Conservation (phyloP, 306 rosid species). For the Pyrus pyrifolia region DNA sequence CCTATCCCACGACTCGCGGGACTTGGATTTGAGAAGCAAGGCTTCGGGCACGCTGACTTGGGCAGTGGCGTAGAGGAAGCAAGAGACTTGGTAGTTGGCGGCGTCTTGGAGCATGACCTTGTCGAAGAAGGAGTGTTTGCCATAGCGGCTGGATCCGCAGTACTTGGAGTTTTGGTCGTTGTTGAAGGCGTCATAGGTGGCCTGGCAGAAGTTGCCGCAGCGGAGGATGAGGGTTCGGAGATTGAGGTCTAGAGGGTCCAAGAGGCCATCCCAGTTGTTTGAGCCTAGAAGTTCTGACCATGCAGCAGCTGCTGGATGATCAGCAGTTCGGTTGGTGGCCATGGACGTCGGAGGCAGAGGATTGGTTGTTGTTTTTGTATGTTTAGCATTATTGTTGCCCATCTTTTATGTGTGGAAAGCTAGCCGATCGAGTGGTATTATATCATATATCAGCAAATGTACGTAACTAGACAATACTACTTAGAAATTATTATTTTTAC, state of each 20-base stretch:
- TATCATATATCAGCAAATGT: too few species aligned
- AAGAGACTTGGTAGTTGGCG: conserved; percentile 23
- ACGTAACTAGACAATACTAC: too few species aligned
- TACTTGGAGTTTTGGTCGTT: conserved; percentile 52
- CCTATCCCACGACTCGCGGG: conserved; percentile 62
- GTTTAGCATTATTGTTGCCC: neutral
- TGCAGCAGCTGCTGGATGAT: neutral
- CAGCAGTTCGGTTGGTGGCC: neutral
- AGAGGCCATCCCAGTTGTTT: conserved; percentile 42
- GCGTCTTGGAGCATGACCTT: conserved; percentile 45
- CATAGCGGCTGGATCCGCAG: conserved; percentile 63
- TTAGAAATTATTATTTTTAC: too few species aligned
- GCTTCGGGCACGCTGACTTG: conserved; percentile 45
- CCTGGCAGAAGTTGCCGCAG: conserved; percentile 59
- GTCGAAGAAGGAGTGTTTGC: conserved; percentile 44
- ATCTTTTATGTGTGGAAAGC: neutral
- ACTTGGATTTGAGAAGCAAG: conserved; percentile 40
- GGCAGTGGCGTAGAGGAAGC: conserved; percentile 68
- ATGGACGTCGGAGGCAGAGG: neutral
- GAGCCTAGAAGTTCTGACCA: conserved; percentile 50
- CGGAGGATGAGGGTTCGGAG: conserved; percentile 60
- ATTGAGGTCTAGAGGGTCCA: conserved; percentile 42
- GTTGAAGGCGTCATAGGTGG: conserved; percentile 72
- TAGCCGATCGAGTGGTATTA: too few species aligned
- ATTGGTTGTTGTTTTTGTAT: neutral